Evolutionary conservation across 208 protist genomes (phyloP), one percentile per base, ranked within the genome.

Genomic region (Acanthamoeba castellanii): DNA sequence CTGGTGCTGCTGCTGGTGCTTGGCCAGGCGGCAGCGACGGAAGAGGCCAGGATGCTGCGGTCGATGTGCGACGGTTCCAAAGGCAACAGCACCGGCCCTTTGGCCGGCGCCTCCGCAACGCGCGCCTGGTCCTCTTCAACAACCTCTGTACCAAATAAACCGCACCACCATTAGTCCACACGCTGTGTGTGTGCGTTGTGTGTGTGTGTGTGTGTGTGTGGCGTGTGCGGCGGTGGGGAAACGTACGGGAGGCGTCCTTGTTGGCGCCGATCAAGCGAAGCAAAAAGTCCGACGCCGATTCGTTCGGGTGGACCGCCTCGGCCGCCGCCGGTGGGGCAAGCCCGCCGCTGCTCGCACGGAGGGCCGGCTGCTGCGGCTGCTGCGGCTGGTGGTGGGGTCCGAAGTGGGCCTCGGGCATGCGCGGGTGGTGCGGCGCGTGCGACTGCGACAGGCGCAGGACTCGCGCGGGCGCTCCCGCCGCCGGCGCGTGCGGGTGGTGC

Each of bases 241-340:
- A 57, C 52, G 6, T 57, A 57, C 61, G 22, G 22, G 22, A 3
- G 61, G 22, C 61, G 9, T 16, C 13, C n/a, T 34, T 47, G n/a
- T 34, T 78, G 32, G 16, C 70, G 20, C 70, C 70, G 14, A 78
- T 78, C n/a, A 78, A n/a, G 30, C 70, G 70, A 0, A 78, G 37
- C 70, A 78, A 7, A 47, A 78, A 78, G 70, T 78, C 37, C 70
- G 70, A 78, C 20, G 70, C 70, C 9, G 70, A 78, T 25, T 78
- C 70, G 70, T 78, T 78, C n/a, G 70, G 70, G 20, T 78, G 70
- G 37, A 78, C 70, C 37, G 37, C 37, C 37, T 42, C 37, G 37
- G 32, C 34, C 13, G 37, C 70, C 37, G 66, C n/a, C 66, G 30
- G 25, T n/a, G 66, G 30, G 0, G 66, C 3, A 18, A 37, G 9